Percentiles rank a stretch among this genome's conserved stretches.
Conservation (phyloP, 257 asterid species). For the Primulina huaijiensis region DNA sequence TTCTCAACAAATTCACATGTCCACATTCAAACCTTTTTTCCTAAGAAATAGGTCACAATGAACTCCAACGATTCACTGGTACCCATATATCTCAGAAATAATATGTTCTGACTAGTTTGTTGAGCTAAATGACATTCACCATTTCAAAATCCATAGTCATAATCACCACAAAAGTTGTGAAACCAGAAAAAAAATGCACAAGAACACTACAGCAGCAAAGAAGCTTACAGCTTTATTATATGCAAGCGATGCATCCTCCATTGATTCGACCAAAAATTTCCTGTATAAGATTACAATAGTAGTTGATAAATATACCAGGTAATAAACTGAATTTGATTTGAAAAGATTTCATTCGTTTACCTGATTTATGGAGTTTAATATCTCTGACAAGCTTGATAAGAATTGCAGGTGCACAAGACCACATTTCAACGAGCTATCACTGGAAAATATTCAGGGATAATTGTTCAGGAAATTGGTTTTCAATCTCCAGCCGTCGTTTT, state of each 20-base stretch:
- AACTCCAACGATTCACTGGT: not conserved
- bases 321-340: slow-evolving; percentile 12
- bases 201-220: slow-evolving; percentile 19
- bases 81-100: too few species aligned
- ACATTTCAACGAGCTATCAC: slow-evolving; percentile 16
- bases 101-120: not conserved
- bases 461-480: too few species aligned
- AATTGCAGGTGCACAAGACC: slow-evolving; percentile 12
- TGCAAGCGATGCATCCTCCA: slow-evolving; percentile 95
- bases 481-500: too few species aligned
- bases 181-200: slow-evolving; percentile 2
- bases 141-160: not conserved
- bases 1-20: not conserved
- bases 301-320: slow-evolving; percentile 20
- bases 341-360: slow-evolving; percentile 33
- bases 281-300: slow-evolving; percentile 34
- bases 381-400: slow-evolving; percentile 97
- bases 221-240: slow-evolving; percentile 87
- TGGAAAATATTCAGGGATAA: slow-evolving; percentile 19
- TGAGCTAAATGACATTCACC: not conserved
- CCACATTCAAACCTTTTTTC: not conserved
- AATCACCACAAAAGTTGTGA: slow-evolving; percentile 12
- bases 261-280: slow-evolving; percentile 85
- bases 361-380: slow-evolving; percentile 92
- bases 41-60: not conserved